phyloP scores from a whole-genome alignment of 1,284 basidiomycete genomes.

The Rhizoctonia solani region DNA sequence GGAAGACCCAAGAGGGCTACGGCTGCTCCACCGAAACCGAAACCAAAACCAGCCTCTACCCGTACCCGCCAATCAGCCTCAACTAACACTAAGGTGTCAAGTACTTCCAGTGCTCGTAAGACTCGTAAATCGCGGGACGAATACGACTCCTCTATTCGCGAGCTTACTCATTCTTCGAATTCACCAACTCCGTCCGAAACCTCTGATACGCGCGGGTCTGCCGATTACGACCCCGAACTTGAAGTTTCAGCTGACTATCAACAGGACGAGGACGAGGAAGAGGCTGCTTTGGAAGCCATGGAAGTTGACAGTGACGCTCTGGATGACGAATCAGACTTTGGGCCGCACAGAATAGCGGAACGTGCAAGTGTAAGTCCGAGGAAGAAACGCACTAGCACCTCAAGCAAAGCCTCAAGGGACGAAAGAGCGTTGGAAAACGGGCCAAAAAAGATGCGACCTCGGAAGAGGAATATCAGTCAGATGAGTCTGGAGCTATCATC shows the following conservation, averaged over 20 bases:
- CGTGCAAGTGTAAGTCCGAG: slow-evolving; percentile 9
- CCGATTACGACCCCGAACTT: slow-evolving; percentile 9
- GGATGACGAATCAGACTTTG: slow-evolving; percentile 35
- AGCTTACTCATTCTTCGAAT: slow-evolving; percentile 7
- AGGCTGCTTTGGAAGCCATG: slow-evolving; percentile 39
- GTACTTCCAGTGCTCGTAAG: background rate
- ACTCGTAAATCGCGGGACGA: slow-evolving; percentile 8
- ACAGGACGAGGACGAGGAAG: slow-evolving; percentile 43
- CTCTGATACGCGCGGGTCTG: background rate
- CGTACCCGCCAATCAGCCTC: background rate
- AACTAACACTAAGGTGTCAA: background rate
- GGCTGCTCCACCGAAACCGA: background rate
- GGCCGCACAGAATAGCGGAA: slow-evolving; percentile 27
- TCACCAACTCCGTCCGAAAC: slow-evolving; percentile 17
- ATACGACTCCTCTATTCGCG: slow-evolving; percentile 32
- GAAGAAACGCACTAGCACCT: slow-evolving; percentile 15
- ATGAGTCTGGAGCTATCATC: slow-evolving; percentile 69
- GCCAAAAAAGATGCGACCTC: slow-evolving; percentile 48
- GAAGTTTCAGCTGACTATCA: slow-evolving; percentile 29
- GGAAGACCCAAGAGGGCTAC: background rate
- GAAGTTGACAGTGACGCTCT: slow-evolving; percentile 16
- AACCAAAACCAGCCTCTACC: background rate
- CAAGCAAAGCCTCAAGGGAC: slow-evolving; percentile 23
- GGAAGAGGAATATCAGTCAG: slow-evolving; percentile 50
- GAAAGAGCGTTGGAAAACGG: slow-evolving; percentile 18